Evolutionary conservation across 1,284 basidiomycete species (phyloP).

Genomic region (Taiwanofungus camphoratus): DNA sequence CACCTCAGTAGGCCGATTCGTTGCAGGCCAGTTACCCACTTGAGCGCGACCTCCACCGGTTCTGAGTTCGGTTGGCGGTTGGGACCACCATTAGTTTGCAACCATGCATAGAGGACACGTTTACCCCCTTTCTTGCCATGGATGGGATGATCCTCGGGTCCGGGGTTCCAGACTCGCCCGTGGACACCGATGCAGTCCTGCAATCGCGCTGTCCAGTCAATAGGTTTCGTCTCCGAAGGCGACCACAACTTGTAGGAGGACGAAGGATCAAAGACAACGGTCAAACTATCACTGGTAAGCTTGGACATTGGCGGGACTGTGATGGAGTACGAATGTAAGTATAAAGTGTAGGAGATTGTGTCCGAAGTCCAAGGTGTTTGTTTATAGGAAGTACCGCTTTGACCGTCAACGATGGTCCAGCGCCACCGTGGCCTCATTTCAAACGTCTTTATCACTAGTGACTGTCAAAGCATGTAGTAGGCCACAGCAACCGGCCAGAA

Average conservation of each 20-base stretch:
- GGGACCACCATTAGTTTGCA: neutral
- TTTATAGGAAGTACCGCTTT: no score
- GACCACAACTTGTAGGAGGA: constrained; percentile 1
- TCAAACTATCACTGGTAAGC: neutral
- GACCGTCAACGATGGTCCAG: no score
- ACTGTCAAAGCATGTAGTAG: no score
- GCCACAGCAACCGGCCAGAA: no score
- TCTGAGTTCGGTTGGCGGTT: neutral
- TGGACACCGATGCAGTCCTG: neutral
- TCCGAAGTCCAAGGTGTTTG: no score
- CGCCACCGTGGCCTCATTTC: no score
- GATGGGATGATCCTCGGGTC: neutral
- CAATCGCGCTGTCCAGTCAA: neutral
- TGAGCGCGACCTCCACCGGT: constrained; percentile 14
- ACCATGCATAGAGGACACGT: neutral
- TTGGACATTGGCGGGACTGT: neutral
- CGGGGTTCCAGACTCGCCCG: neutral
- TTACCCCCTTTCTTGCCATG: neutral
- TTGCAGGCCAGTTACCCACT: constrained; percentile 23
- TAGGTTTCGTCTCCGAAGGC: neutral
- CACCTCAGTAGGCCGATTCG: constrained; percentile 19
- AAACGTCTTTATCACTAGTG: no score
- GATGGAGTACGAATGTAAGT: neutral
- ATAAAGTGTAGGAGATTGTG: no score
- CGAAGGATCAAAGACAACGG: neutral